Conservation (phyloP, 139 green algal genomes). For the Picochlorum sp. region DNA sequence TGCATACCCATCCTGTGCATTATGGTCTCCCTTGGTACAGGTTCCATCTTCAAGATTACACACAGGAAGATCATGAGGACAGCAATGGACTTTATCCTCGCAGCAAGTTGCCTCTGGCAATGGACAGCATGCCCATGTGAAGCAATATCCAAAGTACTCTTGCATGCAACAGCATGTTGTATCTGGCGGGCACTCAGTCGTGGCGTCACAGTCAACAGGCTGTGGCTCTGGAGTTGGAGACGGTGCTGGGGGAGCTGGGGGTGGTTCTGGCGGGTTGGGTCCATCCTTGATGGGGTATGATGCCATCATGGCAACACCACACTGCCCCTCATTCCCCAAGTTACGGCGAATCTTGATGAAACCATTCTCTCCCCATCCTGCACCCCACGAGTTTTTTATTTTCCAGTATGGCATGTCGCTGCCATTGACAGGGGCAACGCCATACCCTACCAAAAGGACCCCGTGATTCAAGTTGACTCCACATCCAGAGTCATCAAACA, state of each 20-base stretch:
- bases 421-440: constrained; percentile 26
- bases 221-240: constrained; percentile 32
- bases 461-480: constrained; percentile 87
- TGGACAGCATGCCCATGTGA: constrained; percentile 89
- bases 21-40: constrained; percentile 27
- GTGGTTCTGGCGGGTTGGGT: constrained; percentile 51
- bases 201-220: constrained; percentile 62
- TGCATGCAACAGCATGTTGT: constrained; percentile 85
- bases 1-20: neutral
- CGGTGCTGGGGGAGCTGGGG: constrained; percentile 23
- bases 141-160: constrained; percentile 63
- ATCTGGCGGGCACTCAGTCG: constrained; percentile 48
- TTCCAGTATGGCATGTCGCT: constrained; percentile 72
- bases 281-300: constrained; percentile 85
- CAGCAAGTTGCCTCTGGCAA: constrained; percentile 83
- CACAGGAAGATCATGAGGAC: constrained; percentile 74
- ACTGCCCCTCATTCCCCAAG: constrained; percentile 56
- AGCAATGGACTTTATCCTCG: constrained; percentile 91
- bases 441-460: constrained; percentile 92
- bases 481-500: constrained; percentile 67
- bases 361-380: constrained; percentile 78
- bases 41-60: constrained; percentile 67
- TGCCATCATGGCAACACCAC: constrained; percentile 47
- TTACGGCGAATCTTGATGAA: constrained; percentile 66
- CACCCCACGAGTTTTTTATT: constrained; percentile 96